Evolutionary conservation across 805 yeast species (phyloP), one percentile per base, ranked within the genome.

Genomic region (Kodamaea kaohsiungensis): DNA sequence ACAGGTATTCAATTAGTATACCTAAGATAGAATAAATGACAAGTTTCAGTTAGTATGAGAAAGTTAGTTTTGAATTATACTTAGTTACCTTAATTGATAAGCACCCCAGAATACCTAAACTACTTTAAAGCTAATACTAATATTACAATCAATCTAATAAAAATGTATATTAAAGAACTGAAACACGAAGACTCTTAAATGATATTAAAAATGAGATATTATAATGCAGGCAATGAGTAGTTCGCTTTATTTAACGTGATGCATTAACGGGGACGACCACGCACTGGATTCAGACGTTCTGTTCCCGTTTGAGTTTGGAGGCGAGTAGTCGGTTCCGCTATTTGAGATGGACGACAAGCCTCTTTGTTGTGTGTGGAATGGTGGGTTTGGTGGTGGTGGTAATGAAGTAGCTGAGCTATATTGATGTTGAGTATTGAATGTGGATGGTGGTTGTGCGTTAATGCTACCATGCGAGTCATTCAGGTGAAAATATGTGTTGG

Each of bases 251-350:
- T 49, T 45, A 38, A 55, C n/a, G 55, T 57, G 48, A 53, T 57
- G 60, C 60, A 57, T 57, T 18, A 55, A 46, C 10, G 60, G 60
- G 33, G 59, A 56, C 43, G 56, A 45, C 60, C 60, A 57, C 8
- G 57, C 53, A 13, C 53, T 51, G 30, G 54, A 52, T 13, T 48
- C 55, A 16, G 55, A 54, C 30, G 53, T 50, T 33, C 53, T 50
- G 35, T 43, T 40, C 27, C 53, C 43, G 43, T 46, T 49, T 33
- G 53, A 43, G 38, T 46, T 37, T 16, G 45, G 45, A 16, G 58
- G 56, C 13, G 56, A 54, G 37, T 51, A 51, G 43, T 52, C 57
- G 22, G 54, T 35, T 3, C 45, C 45, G 30, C 54, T 51, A 17
- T 25, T 46, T 27, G 48, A 46, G 19, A 46, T 46, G 19, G 48